phyloP scores from a whole-genome alignment of 208 protist species.

The Trypanosoma boissoni region DNA sequence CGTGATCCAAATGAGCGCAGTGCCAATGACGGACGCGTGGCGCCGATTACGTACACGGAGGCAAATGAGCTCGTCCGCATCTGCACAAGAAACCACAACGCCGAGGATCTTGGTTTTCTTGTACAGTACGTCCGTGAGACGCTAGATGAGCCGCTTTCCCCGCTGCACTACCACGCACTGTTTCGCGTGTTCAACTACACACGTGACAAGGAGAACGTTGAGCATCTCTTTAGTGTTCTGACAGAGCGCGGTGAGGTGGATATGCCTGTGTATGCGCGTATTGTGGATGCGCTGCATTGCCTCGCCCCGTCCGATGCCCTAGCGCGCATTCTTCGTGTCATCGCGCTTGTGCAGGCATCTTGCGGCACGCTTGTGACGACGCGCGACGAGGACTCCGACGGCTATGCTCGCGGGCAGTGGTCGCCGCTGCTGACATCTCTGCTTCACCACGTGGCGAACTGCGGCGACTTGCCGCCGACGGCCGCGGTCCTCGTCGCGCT shows the following conservation, averaged over 20 bases:
- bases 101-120: constrained; percentile 51
- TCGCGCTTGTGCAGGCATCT: constrained; percentile 42
- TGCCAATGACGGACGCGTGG: background rate
- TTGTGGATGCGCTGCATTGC: constrained; percentile 70
- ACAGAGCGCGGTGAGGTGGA: constrained; percentile 45
- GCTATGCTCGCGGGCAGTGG: background rate
- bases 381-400: constrained; percentile 4
- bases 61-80: constrained; percentile 66
- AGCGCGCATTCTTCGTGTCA: constrained; percentile 38
- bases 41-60: constrained; percentile 26
- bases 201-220: constrained; percentile 56
- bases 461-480: constrained; percentile 25
- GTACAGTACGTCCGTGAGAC: constrained; percentile 80
- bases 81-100: constrained; percentile 68
- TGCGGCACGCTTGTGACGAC: constrained; percentile 42
- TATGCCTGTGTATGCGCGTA: constrained; percentile 66
- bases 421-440: constrained; percentile 68
- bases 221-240: constrained; percentile 81
- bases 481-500: constrained; percentile 56
- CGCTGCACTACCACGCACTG: constrained; percentile 75
- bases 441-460: constrained; percentile 67
- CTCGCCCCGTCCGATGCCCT: constrained; percentile 53
- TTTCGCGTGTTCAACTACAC: constrained; percentile 79
- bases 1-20: constrained; percentile 14
- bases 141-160: constrained; percentile 48